phyloP scores from a whole-genome alignment of 768 basidiomycete species.

The Tricholoma furcatifolium region DNA sequence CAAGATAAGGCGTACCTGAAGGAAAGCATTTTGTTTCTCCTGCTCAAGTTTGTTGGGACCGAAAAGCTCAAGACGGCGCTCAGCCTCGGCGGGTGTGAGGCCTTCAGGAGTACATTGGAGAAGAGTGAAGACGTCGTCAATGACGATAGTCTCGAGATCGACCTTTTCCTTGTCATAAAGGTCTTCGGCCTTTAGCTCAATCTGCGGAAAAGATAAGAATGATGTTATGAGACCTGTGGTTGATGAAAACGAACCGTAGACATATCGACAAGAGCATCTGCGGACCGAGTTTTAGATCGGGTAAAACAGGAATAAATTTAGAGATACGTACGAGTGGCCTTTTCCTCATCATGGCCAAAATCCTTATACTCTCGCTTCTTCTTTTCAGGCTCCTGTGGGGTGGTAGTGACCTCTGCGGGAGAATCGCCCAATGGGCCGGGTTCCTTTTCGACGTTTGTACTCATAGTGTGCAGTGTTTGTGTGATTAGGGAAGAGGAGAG shows the following conservation, averaged over 20 bases:
- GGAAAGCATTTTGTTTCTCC: constrained; percentile 88
- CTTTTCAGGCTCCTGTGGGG: constrained; percentile 36
- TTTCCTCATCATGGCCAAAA: constrained; percentile 70
- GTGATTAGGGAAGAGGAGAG: constrained; percentile 18
- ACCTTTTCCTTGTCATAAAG: constrained; percentile 99
- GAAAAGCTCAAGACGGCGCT: constrained; percentile 85
- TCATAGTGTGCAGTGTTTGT: constrained; percentile 24
- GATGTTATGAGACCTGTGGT: neutral
- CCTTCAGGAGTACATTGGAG: constrained; percentile 88
- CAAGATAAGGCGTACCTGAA: constrained; percentile 55
- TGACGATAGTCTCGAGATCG: constrained; percentile 94
- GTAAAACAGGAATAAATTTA: constrained; percentile 11
- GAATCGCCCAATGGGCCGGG: constrained; percentile 56
- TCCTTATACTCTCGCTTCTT: constrained; percentile 88
- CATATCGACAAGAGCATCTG: constrained; percentile 90
- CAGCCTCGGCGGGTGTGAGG: constrained; percentile 71
- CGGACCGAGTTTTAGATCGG: constrained; percentile 4
- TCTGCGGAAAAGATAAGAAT: constrained; percentile 36
- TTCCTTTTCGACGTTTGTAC: constrained; percentile 59
- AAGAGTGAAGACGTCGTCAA: constrained; percentile 95
- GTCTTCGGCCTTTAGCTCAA: constrained; percentile 90
- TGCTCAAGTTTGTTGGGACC: constrained; percentile 94
- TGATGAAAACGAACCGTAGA: constrained; percentile 46
- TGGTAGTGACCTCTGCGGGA: constrained; percentile 22
- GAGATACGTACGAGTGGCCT: constrained; percentile 59